Percentiles rank a stretch among this genome's conserved stretches.
Evolutionary conservation across 345 rosid genomes (phyloP).

Genomic region (Corchorus capsularis): DNA sequence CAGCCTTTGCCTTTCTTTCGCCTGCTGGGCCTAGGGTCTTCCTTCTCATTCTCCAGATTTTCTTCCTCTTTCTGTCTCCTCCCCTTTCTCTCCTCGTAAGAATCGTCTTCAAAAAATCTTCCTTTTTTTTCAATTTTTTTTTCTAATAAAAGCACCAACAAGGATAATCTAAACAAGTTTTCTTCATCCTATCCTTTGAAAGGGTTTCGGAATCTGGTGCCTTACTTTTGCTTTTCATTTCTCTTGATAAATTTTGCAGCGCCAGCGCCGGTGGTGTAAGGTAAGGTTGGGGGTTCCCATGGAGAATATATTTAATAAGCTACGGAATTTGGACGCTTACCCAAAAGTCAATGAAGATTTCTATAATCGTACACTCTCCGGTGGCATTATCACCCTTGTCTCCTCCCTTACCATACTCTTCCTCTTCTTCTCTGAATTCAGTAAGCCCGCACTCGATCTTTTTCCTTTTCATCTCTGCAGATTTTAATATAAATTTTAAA

Average conservation of each 20-base stretch:
- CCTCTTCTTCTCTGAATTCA: conserved; percentile 81
- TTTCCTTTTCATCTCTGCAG: neutral
- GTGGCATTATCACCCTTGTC: conserved; percentile 78
- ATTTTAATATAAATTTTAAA: neutral
- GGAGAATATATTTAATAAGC: conserved; percentile 50
- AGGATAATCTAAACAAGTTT: neutral
- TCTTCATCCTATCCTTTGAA: no score
- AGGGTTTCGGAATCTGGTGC: neutral
- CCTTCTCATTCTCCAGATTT: neutral
- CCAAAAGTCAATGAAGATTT: conserved; percentile 92
- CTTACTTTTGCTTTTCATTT: neutral
- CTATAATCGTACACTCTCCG: conserved; percentile 81
- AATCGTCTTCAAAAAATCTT: neutral
- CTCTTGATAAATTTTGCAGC: neutral
- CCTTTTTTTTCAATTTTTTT: neutral
- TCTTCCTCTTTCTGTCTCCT: neutral
- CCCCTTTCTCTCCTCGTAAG: neutral
- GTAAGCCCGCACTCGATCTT: conserved; percentile 32
- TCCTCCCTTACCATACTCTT: conserved; percentile 61
- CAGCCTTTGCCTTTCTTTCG: no score
- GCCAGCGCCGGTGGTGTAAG: neutral
- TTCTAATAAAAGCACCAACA: no score
- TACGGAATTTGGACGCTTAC: conserved; percentile 77
- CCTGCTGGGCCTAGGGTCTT: neutral
- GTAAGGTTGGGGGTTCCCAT: conserved; percentile 25